Evolutionary conservation across 2,329 filamentous ascomycete genomes (phyloP), one percentile per base, ranked within the genome.

Genomic region (Akanthomyces lecanii): DNA sequence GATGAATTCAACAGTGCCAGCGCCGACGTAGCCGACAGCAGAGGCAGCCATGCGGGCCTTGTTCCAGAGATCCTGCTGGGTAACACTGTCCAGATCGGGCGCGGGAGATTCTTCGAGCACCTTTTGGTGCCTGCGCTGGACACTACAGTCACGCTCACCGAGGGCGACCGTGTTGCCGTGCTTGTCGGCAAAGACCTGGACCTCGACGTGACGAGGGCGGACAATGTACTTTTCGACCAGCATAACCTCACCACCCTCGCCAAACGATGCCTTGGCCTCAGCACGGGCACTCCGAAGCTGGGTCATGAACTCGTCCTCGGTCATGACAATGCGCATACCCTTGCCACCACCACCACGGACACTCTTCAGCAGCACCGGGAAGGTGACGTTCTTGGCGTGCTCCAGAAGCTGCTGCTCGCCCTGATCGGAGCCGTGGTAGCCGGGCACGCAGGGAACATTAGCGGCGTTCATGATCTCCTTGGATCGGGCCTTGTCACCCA

Each of bases 391-490:
- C 69, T 84, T 85, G 8, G 95, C 94, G 73, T 94, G 87, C 11
- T 80, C 78, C 62, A 91, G 73, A 30, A 89, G 74, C 67, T 85
- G 76, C 62, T 78, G 74, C 53, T 83, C 81, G 55, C 89, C 86
- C 77, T 99, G 95, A 59, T 97, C 91, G 1, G 82, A 71, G 21
- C 95, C 95, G 73, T 98, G 95, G 71, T 99, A 99, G 0, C 95
- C 95, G 0, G 95, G 95, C 55, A 99, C 95, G 71, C 95, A 98
- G 5, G 93, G 93, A 4, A 99, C 95, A 10, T 92, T 92, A n/a
- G 95, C 94, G 5, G 87, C 86, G 40, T 86, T 92, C 95, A 99
- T 98, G 72, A 99, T 97, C 73, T 97, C 90, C 76, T 99, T 99
- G 59, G 91, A 95, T 64, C 90, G 83, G 62, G 89, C 92, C 79